Percentiles rank a stretch among this genome's conserved stretches.
Evolutionary conservation across 225 moss, liverwort and hornwort genomes (phyloP).

Genomic region (Climacium dendroides): DNA sequence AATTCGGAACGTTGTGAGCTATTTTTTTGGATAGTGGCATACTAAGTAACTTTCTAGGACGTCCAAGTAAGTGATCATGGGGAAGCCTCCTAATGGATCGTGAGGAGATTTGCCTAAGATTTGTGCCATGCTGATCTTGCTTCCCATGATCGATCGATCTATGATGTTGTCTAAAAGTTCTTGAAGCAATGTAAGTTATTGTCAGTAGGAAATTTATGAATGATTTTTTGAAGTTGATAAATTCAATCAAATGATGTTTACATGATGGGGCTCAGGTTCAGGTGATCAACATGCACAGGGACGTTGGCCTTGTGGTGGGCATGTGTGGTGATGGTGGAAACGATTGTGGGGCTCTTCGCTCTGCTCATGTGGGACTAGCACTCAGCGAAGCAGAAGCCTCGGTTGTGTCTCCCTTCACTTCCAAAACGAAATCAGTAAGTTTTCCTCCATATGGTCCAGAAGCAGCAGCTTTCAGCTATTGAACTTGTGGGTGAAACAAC

Average conservation of each 20-base stretch:
- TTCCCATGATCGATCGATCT: background rate
- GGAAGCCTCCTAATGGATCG: background rate
- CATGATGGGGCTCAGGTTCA: slow-evolving; percentile 19
- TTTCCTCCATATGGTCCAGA: background rate
- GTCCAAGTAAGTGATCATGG: background rate
- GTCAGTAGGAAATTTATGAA: background rate
- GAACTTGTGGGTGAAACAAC: background rate
- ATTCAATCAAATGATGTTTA: background rate
- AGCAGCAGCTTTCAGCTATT: background rate
- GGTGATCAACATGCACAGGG: slow-evolving; percentile 44
- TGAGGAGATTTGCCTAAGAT: background rate
- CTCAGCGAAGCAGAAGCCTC: slow-evolving; percentile 60
- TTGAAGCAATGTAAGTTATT: background rate
- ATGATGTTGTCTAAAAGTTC: background rate
- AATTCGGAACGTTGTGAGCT: background rate
- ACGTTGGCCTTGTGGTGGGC: slow-evolving; percentile 44
- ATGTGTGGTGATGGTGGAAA: slow-evolving; percentile 72
- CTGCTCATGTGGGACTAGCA: slow-evolving; percentile 50
- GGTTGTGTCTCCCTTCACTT: slow-evolving; percentile 54
- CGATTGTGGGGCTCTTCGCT: slow-evolving; percentile 51
- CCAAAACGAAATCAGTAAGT: slow-evolving; percentile 38
- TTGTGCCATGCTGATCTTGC: background rate
- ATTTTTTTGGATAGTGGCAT: too few relatives aligned
- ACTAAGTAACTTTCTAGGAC: background rate
- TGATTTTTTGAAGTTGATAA: background rate